Conservation (phyloP, 352 stramenopile genomes). For the Phytopythium vexans region DNA sequence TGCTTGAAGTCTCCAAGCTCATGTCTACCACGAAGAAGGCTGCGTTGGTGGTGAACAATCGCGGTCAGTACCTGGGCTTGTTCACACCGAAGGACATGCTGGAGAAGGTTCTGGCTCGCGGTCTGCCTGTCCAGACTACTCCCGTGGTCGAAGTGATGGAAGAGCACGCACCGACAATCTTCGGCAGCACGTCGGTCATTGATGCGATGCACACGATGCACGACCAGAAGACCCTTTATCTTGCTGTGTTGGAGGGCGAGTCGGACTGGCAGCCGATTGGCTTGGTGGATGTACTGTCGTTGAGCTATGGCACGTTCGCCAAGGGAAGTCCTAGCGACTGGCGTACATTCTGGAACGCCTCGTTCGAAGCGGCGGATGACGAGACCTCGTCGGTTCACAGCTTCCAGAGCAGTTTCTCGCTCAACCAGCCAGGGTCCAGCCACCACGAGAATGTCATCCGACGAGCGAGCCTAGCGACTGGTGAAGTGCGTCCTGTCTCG, state of each 20-base stretch:
- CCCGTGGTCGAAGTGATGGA: constrained; percentile 91
- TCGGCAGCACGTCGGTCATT: constrained; percentile 63
- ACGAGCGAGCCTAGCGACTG: constrained; percentile 52
- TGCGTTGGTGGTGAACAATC: constrained; percentile 92
- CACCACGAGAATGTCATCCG: constrained; percentile 35
- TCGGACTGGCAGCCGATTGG: constrained; percentile 62
- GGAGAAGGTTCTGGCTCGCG: constrained; percentile 92
- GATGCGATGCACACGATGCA: constrained; percentile 89
- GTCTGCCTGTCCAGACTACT: constrained; percentile 90
- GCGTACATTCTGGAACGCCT: constrained; percentile 90
- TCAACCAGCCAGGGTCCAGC: constrained; percentile 28
- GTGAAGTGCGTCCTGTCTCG: constrained; percentile 89
- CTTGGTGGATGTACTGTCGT: constrained; percentile 83
- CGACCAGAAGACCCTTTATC: constrained; percentile 83
- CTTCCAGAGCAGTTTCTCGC: constrained; percentile 74
- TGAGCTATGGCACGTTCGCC: constrained; percentile 87
- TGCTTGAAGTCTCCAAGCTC: constrained; percentile 91
- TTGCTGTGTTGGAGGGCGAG: constrained; percentile 78
- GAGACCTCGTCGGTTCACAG: constrained; percentile 81
- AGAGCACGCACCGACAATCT: constrained; percentile 73
- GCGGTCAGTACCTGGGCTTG: constrained; percentile 92
- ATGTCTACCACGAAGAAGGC: constrained; percentile 95
- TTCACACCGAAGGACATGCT: constrained; percentile 98
- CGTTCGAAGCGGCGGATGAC: constrained; percentile 70
- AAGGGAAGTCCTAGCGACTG: constrained; percentile 86